Percentiles rank a stretch among this genome's conserved stretches.
Conservation (phyloP, 2,329 filamentous ascomycete genomes). For the Colletotrichum tamarilloi region DNA sequence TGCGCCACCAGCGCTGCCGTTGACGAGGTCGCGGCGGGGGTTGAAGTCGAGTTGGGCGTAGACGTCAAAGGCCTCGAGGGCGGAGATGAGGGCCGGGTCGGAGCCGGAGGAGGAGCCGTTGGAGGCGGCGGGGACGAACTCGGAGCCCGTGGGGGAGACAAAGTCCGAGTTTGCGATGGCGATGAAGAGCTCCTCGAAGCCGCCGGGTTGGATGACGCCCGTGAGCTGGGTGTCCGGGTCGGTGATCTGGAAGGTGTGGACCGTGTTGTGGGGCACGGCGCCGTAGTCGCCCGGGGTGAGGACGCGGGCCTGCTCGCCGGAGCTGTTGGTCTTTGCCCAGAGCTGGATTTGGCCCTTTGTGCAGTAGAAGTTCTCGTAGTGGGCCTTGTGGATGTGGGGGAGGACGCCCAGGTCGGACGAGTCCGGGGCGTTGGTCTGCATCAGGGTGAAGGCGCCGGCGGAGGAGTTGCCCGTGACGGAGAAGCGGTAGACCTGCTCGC, state of each 20-base stretch:
- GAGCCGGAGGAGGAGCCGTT: conserved; percentile 30
- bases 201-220: conserved; percentile 57
- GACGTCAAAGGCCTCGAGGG: conserved; percentile 54
- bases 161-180: conserved; percentile 40
- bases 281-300: conserved; percentile 58
- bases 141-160: conserved; percentile 47
- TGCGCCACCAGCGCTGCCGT: conserved; percentile 50
- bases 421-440: conserved; percentile 53
- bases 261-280: conserved; percentile 55
- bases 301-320: conserved; percentile 50
- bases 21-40: conserved; percentile 52
- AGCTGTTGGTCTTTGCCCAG: conserved; percentile 45
- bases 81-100: conserved; percentile 45
- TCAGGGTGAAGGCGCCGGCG: conserved; percentile 55
- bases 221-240: conserved; percentile 60
- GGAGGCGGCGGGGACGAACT: conserved; percentile 36
- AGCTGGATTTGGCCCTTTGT: conserved; percentile 57
- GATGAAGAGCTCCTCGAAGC: conserved; percentile 60
- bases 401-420: conserved; percentile 52
- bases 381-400: conserved; percentile 53
- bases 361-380: conserved; percentile 60
- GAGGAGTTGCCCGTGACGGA: conserved; percentile 57
- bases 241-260: conserved; percentile 59
- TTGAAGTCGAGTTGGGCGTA: conserved; percentile 53
- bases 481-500: conserved; percentile 38